Base-by-base conservation (phyloP, 345 rosid genomes). In the Lumnitzera littorea region DNA sequence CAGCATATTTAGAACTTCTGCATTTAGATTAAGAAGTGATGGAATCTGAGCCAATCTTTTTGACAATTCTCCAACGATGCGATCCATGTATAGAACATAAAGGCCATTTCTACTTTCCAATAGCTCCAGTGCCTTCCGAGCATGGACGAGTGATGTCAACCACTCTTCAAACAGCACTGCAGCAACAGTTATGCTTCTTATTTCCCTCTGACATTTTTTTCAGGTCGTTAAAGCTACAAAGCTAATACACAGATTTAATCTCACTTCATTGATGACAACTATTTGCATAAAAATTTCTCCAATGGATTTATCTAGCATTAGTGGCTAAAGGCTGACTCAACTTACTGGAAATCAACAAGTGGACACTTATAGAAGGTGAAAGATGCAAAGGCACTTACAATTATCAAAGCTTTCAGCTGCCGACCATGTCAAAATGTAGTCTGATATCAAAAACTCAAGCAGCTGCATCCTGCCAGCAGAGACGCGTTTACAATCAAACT, bases 101-200 rank as follows among this genome's bases (percentile, higher is more conserved):
- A 94, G 81, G 61, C 89, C 89, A 27, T 76, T 86, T 73, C 95
- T 83, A 76, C 64, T 84, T 65, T 91, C 97, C 80, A 87, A 60
- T 47, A 79, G 76, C 57, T 73, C 80, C 46, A 78, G 60, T 48
- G 89, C 82, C 76, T 88, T 83, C 64, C 79, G 78, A 46, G 89
- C 91, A 31, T 83, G 91, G 36, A 80, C 53, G 24, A 88, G 55
- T 57, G 95, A 86, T 55, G 73, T 61, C 69, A 83, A 69, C 91
- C 97, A 91, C 64, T 83, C 92, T 67, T 88, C 88, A 48, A 82
- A 83, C 56, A 90, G 61, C 29, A 58, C 99, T 91, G 84, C 80
- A 68, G 20, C 63, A 25, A 55, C 48, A 68, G 65, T 47, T 54
- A 58, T 41, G 17, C 14, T 4, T 47, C 43, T 57, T 3, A 16